These are phyloP conservation scores for Lojkania enalia DNA, from an alignment of 2,329 filamentous ascomycete genomes.

Conservation along the genomic window DNA sequence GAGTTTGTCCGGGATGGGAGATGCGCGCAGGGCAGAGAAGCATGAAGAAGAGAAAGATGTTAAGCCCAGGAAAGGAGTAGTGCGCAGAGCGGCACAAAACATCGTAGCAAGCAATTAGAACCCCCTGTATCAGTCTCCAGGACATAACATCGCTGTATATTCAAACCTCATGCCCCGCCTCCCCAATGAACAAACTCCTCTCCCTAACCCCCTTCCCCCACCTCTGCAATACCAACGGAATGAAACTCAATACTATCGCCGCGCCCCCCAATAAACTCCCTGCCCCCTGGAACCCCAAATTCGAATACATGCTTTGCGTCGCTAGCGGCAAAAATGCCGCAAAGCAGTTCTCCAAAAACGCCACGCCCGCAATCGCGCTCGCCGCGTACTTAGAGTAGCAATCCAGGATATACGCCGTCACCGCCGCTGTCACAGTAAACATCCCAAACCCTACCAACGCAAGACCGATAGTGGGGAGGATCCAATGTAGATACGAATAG, in stretches of 20 bases:
- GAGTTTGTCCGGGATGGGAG: too few relatives aligned
- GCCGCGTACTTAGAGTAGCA: slow-evolving; percentile 55
- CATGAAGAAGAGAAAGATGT: too few relatives aligned
- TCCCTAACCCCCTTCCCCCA: slow-evolving; percentile 48
- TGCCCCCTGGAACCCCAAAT: slow-evolving; percentile 55
- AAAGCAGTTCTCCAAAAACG: slow-evolving; percentile 54
- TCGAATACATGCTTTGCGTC: slow-evolving; percentile 52
- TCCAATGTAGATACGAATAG: slow-evolving; percentile 50
- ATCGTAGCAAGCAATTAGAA: too few relatives aligned
- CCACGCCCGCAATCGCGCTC: slow-evolving; percentile 54
- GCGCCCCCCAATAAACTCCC: slow-evolving; percentile 53
- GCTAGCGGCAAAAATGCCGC: slow-evolving; percentile 55
- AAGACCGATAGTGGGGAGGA: slow-evolving; percentile 52
- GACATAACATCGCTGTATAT: too few relatives aligned
- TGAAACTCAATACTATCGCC: slow-evolving; percentile 48
- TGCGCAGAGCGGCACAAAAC: too few relatives aligned
- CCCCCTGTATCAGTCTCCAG: too few relatives aligned
- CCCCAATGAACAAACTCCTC: slow-evolving; percentile 45
- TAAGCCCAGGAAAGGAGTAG: too few relatives aligned
- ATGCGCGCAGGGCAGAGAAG: too few relatives aligned
- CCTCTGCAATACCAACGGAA: slow-evolving; percentile 50
- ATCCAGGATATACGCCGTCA: slow-evolving; percentile 56
- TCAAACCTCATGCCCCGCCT: slow-evolving; percentile 31
- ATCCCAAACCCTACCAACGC: slow-evolving; percentile 55
- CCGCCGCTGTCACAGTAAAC: slow-evolving; percentile 50